Percentiles rank a stretch among this genome's conserved stretches.
phyloP scores from a whole-genome alignment of 202 grass and related monocot species.

The Dendrocalamus latiflorus region DNA sequence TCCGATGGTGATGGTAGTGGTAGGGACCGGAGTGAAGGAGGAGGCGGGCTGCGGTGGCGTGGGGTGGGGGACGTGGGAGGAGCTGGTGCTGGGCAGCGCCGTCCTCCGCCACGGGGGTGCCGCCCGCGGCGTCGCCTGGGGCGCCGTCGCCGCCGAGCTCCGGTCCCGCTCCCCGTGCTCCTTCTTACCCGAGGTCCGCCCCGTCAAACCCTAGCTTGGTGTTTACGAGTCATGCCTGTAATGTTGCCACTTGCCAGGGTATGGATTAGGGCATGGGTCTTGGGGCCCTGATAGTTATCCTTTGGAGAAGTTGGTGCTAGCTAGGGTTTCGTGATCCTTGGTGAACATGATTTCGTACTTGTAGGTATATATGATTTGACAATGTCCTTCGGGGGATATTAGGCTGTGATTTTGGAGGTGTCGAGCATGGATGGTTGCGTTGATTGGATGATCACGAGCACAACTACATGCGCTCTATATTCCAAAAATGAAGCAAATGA shows the following conservation, averaged over 20 bases:
- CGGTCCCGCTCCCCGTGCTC: constrained; percentile 47
- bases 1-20: constrained; percentile 34
- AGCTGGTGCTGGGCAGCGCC: constrained; percentile 83
- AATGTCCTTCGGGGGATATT: neutral
- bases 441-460: neutral
- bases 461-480: neutral
- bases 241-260: constrained; percentile 11
- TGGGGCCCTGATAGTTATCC: neutral
- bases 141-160: constrained; percentile 69
- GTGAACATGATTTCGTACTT: neutral
- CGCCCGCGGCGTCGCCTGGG: constrained; percentile 63
- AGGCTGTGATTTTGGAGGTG: constrained; percentile 11
- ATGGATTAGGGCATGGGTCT: constrained; percentile 13
- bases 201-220: constrained; percentile 33
- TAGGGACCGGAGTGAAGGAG: neutral
- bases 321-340: constrained; percentile 28
- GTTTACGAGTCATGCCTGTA: neutral
- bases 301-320: neutral
- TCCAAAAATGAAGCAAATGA: constrained; percentile 1
- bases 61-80: constrained; percentile 89
- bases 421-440: neutral
- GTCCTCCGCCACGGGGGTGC: constrained; percentile 70
- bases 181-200: constrained; percentile 57
- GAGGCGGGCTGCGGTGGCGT: constrained; percentile 8
- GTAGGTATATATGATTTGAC: neutral